Conservation (phyloP, 2,329 filamentous ascomycete species). For the Trichoderma gracile region DNA sequence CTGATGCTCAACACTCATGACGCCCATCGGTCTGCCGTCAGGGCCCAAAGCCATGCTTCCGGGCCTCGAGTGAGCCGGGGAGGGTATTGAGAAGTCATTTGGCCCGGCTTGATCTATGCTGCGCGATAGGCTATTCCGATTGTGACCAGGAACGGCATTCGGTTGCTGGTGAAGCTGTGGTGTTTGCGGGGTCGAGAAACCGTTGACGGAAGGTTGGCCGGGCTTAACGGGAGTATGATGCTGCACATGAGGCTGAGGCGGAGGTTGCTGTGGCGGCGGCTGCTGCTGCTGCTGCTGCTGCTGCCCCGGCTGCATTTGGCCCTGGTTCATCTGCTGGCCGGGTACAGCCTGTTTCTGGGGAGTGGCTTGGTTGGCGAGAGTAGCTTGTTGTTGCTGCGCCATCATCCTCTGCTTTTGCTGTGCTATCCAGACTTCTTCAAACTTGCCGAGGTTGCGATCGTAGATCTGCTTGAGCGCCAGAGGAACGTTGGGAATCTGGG, state of each 20-base stretch:
- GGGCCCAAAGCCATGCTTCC: conserved; percentile 47
- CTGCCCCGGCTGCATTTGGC: conserved; percentile 41
- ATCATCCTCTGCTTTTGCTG: conserved; percentile 57
- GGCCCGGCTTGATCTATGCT: conserved; percentile 46
- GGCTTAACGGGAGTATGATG: conserved; percentile 46
- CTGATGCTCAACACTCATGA: conserved; percentile 34
- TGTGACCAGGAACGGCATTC: conserved; percentile 12
- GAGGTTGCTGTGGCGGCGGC: conserved; percentile 1
- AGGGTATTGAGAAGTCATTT: conserved; percentile 48
- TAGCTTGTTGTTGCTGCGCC: conserved; percentile 43
- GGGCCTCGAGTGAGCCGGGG: conserved; percentile 46
- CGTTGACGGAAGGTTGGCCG: conserved; percentile 41
- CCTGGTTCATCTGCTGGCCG: conserved; percentile 34
- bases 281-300: conserved; percentile 37
- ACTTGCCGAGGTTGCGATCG: conserved; percentile 72
- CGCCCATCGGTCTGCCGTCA: conserved; percentile 35
- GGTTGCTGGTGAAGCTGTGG: conserved; percentile 28
- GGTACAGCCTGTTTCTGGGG: conserved; percentile 42
- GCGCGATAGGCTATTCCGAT: conserved; percentile 41
- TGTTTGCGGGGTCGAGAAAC: conserved; percentile 41
- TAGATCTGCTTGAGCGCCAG: conserved; percentile 73
- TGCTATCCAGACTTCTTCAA: conserved; percentile 68
- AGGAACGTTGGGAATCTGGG: conserved; percentile 65
- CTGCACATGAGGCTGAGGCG: conserved; percentile 31
- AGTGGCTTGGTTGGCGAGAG: conserved; percentile 33